Conservation (phyloP, 768 basidiomycete genomes). For the Coprinellus micaceus region DNA sequence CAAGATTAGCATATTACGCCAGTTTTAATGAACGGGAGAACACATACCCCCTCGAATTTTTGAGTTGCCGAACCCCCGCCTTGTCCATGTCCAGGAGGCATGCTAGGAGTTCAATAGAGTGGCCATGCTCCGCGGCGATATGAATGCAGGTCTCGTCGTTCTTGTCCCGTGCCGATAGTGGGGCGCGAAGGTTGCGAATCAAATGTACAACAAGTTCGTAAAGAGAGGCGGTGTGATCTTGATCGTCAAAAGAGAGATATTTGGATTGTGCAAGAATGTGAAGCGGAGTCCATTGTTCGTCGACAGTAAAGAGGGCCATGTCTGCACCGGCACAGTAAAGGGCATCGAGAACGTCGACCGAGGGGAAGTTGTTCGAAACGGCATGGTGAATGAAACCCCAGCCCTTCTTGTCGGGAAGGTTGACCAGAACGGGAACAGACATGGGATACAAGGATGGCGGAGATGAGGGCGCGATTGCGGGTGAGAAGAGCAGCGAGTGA, state of each 20-base stretch:
- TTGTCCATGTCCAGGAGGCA: conserved; percentile 66
- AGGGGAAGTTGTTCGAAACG: conserved; percentile 52
- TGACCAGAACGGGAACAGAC: conserved; percentile 58
- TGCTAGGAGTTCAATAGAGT: conserved; percentile 57
- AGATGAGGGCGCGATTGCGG: conserved; percentile 36
- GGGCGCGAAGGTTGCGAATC: conserved; percentile 64
- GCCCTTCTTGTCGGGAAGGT: conserved; percentile 61
- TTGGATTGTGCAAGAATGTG: conserved; percentile 56
- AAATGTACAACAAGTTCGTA: conserved; percentile 65
- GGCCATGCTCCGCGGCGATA: conserved; percentile 72
- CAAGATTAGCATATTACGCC: conserved; percentile 6
- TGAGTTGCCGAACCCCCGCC: conserved; percentile 53
- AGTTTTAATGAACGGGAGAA: neutral
- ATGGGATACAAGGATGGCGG: conserved; percentile 39
- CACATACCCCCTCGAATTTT: conserved; percentile 69
- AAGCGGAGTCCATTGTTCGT: conserved; percentile 63
- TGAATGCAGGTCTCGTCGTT: conserved; percentile 77
- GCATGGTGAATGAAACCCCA: conserved; percentile 71
- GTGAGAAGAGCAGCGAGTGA: conserved; percentile 53
- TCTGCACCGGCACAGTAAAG: conserved; percentile 78
- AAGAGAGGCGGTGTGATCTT: conserved; percentile 36
- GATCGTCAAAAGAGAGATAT: conserved; percentile 28
- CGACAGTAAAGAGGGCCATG: conserved; percentile 60
- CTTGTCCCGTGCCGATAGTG: conserved; percentile 61
- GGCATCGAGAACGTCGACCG: conserved; percentile 60